phyloP scores from a whole-genome alignment of 225 moss, liverwort and hornwort genomes.

The Bryum argenteum region DNA sequence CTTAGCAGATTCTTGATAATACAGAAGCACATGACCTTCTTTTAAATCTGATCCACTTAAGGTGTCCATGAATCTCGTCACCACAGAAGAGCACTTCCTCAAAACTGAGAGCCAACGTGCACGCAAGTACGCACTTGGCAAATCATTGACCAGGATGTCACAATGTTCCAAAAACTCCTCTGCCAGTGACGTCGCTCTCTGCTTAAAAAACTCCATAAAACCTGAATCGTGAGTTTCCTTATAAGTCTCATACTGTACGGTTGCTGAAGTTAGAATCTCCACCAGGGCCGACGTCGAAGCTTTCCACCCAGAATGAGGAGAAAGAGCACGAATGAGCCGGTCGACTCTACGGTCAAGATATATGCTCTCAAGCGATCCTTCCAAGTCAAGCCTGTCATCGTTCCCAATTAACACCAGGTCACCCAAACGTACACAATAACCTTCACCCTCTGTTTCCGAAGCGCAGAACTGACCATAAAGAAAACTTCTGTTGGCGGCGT shows the following conservation, averaged over 20 bases:
- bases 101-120: background rate
- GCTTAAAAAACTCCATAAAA: constrained; percentile 19
- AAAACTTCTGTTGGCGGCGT: background rate
- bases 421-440: constrained; percentile 10
- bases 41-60: background rate
- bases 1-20: constrained; percentile 9
- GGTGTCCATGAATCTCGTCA: constrained; percentile 11
- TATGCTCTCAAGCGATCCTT: constrained; percentile 44
- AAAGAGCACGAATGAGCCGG: constrained; percentile 54
- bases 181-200: constrained; percentile 9
- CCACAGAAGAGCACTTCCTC: background rate
- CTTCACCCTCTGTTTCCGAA: background rate
- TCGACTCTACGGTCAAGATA: constrained; percentile 58
- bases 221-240: background rate
- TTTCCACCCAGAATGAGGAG: constrained; percentile 50
- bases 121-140: constrained; percentile 22
- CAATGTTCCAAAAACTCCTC: background rate
- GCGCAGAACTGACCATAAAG: background rate
- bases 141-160: background rate
- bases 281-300: constrained; percentile 27
- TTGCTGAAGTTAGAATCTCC: constrained; percentile 30
- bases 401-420: constrained; percentile 42
- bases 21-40: constrained; percentile 11
- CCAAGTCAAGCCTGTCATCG: constrained; percentile 35
- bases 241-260: constrained; percentile 24